These are phyloP conservation scores for Xylaria arbuscula DNA, from an alignment of 2,329 filamentous ascomycete species.

Conservation along the genomic window DNA sequence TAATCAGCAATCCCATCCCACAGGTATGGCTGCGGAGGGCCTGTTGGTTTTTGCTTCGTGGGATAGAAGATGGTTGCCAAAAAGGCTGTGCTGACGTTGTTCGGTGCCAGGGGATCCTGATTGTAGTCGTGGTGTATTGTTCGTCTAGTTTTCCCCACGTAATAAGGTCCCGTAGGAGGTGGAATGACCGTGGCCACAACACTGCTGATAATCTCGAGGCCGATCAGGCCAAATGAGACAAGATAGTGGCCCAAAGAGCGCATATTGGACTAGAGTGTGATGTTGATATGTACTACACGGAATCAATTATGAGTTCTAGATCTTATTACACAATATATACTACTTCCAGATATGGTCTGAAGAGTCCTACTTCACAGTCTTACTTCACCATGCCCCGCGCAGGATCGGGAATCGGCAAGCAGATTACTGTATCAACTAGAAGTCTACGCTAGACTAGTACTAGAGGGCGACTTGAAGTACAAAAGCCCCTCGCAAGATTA, in stretches of 20 bases:
- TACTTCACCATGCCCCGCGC: neutral
- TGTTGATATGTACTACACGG: neutral
- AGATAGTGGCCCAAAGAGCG: neutral
- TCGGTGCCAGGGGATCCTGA: constrained; percentile 28
- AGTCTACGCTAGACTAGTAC: neutral
- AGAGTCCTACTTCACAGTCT: neutral
- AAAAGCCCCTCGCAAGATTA: neutral
- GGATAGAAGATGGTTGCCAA: constrained; percentile 34
- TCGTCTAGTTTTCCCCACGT: constrained; percentile 26
- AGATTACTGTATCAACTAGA: neutral
- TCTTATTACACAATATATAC: neutral
- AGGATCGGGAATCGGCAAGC: neutral
- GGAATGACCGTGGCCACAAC: constrained; percentile 12
- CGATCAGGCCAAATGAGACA: neutral
- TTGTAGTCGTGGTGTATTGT: constrained; percentile 20
- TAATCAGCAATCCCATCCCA: constrained; percentile 11
- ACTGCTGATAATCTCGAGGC: constrained; percentile 3
- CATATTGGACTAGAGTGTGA: neutral
- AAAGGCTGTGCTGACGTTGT: constrained; percentile 25
- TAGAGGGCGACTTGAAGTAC: neutral
- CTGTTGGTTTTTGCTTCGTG: constrained; percentile 4
- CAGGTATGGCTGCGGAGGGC: constrained; percentile 10
- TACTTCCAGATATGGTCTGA: neutral
- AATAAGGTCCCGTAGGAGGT: constrained; percentile 22
- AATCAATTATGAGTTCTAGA: neutral